Evolutionary conservation across 2,329 filamentous ascomycete genomes (phyloP), one percentile per base, ranked within the genome.

Genomic region (Aspergillus proliferans): DNA sequence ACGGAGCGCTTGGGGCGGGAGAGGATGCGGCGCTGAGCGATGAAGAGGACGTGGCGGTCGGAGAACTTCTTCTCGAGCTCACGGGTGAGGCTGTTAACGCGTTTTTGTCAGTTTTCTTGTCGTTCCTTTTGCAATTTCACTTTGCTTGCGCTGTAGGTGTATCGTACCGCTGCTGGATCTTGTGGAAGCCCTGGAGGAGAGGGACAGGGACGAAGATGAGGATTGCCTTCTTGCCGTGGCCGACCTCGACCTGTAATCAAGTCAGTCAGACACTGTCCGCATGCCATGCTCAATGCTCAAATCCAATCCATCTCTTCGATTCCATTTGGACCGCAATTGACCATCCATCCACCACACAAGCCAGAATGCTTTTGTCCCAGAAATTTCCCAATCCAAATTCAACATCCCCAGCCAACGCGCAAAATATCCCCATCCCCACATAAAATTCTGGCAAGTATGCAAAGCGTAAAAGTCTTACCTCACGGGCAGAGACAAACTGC

Each of bases 11-110:
- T 96, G 76, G 93, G 93, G 76, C 91, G 90, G 75, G 93, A 92
- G 57, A 98, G 84, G 71, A 98, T 98, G 78, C 93, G 93, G 84
- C 93, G 93, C 72, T 92, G 94, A 68, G 93, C 93, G 69, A 98
- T 87, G 85, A 98, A 90, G 76, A 98, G 83, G 76, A 98, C 93
- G 79, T 98, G 93, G 79, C 93, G 93, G 84, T 98, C 93, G 61
- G 93, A 97, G 89, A 98, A 98, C 83, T 98, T 98, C 90, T 98
- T 98, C 87, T 98, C 93, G 73, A 98, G 91, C 84, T 98, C 93
- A 80, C 93, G 93, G 78, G 93, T 98, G 73, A 98, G 86, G 74
- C 92, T 97, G 57, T 39, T 22, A 22, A 43, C 12, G 26, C 10
- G 26, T 45, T 47, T 45, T 49, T 51, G 39, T 52, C 44, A 53